phyloP scores from a whole-genome alignment of 768 basidiomycete species.

The Leucocoprinus birnbaumii region DNA sequence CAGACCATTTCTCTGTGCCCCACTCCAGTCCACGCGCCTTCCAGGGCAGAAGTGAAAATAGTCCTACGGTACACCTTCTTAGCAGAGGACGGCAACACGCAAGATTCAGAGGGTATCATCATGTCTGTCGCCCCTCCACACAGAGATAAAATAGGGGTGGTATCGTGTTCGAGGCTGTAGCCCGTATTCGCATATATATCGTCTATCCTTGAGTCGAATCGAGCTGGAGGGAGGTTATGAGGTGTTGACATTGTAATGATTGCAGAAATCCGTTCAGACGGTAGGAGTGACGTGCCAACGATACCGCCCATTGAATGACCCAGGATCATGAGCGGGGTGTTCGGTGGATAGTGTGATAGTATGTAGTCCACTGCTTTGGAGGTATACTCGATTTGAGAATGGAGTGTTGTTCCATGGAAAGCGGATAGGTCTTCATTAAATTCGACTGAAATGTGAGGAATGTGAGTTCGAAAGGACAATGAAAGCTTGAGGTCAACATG shows the following conservation, averaged over 20 bases:
- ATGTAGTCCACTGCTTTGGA: constrained; percentile 72
- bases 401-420: constrained; percentile 86
- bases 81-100: constrained; percentile 48
- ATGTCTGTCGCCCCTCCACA: constrained; percentile 92
- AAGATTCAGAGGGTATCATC: constrained; percentile 90
- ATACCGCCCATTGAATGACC: constrained; percentile 99
- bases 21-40: constrained; percentile 93
- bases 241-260: constrained; percentile 98
- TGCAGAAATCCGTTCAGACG: constrained; percentile 61
- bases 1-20: constrained; percentile 97
- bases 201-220: constrained; percentile 81
- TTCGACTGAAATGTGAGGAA: constrained; percentile 58
- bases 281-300: constrained; percentile 79
- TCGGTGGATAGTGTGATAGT: constrained; percentile 66
- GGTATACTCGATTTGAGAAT: constrained; percentile 78
- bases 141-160: constrained; percentile 76
- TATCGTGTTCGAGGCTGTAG: constrained; percentile 34
- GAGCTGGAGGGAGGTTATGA: constrained; percentile 81
- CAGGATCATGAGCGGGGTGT: constrained; percentile 70
- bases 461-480: not conserved
- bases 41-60: constrained; percentile 82
- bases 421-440: constrained; percentile 98
- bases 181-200: constrained; percentile 57
- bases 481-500: constrained; percentile 22
- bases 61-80: constrained; percentile 46